Conservation (phyloP, 352 stramenopile species). For the Globisporangium nodosum region DNA sequence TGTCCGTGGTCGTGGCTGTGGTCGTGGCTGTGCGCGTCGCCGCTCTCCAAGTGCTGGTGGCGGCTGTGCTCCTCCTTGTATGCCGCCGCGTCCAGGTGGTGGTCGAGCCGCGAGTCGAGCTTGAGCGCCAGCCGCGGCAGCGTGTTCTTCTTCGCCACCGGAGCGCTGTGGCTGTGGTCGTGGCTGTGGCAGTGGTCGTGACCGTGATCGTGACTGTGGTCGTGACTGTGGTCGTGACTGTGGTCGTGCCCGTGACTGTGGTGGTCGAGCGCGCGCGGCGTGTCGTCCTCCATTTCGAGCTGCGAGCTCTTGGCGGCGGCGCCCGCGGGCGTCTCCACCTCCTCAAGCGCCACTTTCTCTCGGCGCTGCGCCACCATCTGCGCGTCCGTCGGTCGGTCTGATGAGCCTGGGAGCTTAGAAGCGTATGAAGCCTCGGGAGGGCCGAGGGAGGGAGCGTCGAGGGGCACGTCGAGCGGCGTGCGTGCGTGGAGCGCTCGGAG, state of each 20-base stretch:
- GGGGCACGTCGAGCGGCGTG: too few relatives aligned
- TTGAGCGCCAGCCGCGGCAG: conserved; percentile 14
- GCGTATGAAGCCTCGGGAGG: background rate
- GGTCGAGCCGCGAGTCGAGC: conserved; percentile 13
- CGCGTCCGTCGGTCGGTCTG: too few relatives aligned
- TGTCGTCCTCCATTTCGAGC: conserved; percentile 19
- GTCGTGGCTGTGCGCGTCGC: background rate
- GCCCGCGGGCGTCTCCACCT: conserved; percentile 14
- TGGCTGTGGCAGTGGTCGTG: background rate
- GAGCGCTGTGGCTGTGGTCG: background rate
- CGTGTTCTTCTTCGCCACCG: conserved; percentile 6
- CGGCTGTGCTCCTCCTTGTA: conserved; percentile 25
- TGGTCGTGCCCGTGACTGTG: conserved; percentile 1
- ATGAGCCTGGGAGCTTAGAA: too few relatives aligned
- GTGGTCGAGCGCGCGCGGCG: conserved; percentile 6
- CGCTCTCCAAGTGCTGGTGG: conserved; percentile 17
- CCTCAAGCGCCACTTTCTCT: conserved; percentile 18
- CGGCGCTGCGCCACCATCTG: conserved; percentile 12
- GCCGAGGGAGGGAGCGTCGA: background rate
- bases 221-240: background rate
- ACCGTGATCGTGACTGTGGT: background rate
- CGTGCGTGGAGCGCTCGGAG: background rate
- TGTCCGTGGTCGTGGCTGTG: conserved; percentile 13
- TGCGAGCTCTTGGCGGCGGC: conserved; percentile 14
- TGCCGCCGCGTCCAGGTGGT: conserved; percentile 13